Base-by-base conservation (phyloP, 73 alveolate species). In the Effrenium voratum region DNA sequence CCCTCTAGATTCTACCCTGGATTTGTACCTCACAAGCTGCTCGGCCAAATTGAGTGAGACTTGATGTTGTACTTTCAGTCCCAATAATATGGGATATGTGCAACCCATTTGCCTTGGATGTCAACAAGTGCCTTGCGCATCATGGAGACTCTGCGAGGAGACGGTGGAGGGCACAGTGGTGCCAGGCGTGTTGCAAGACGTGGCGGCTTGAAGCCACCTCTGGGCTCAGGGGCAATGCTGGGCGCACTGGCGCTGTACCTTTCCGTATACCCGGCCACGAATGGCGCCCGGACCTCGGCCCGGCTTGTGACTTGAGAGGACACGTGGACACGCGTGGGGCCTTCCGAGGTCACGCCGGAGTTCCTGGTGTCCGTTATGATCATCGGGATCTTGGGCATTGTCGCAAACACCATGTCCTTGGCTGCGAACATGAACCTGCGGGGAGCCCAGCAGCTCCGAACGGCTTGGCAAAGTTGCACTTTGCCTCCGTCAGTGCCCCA, bases 111-210 rank as follows among this genome's bases (percentile, higher is more conserved):
- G 76, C 38, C 15, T 22, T 12, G 41, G 41, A 38, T 22, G 30
- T 12, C 34, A 5, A 8, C 76, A 38, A 8, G 36, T 22, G 30
- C 19, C 76, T 22, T 3, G 4, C 6, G 30, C 76, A 24, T 3
- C 15, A 32, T 63, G 76, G 76, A 63, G 15, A 4, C 76, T 38
- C 26, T 28, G 3, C 34, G 43, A 85, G 93, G 93, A 85, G 93
- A 85, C 93, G 12, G 80, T 57, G 60, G 93, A 85, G 38, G 93
- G 93, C 15, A 85, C 93, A 6, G 93, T 85, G 81, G 38, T 85
- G 36, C 93, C 93, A 85, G 93, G 93, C n/a, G 45, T 59, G 82
- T 22, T 22, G 60, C 34, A 3, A 49, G n/a, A 19, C 30, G 12
- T 46, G 73, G 16, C 57, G n/a, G 36, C 41, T 41, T 38, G 38